Evolutionary conservation across 441 rosid species (phyloP).

Genomic region (Erodium trifolium): DNA sequence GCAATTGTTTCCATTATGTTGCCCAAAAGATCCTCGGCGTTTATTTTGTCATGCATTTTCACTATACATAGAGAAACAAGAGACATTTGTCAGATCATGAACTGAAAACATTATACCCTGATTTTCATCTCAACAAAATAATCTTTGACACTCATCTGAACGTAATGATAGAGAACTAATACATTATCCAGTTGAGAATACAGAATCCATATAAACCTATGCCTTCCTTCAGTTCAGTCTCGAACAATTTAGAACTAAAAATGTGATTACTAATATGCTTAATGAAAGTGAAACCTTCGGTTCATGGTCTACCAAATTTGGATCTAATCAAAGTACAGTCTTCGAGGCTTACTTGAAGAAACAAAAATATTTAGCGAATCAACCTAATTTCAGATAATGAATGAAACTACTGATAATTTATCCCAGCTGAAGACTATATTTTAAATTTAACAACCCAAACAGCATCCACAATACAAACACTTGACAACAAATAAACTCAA

Average conservation of each 20-base stretch:
- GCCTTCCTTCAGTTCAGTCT: too few species aligned
- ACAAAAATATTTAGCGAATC: too few species aligned
- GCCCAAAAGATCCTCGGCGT: conserved; percentile 41
- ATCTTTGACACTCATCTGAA: neutral
- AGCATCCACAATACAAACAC: neutral
- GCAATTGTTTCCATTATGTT: conserved; percentile 55
- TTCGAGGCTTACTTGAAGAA: neutral
- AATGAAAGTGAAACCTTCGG: neutral
- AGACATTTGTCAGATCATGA: neutral
- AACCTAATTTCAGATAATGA: neutral
- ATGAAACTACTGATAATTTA: neutral
- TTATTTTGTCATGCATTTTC: conserved; percentile 66
- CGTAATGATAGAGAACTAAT: neutral
- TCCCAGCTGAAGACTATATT: neutral
- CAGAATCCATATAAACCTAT: too few species aligned
- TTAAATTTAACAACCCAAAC: neutral
- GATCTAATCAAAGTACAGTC: neutral
- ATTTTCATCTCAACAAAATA: neutral
- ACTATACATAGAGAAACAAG: conserved; percentile 20
- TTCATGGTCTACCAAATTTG: neutral
- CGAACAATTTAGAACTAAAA: neutral
- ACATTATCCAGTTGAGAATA: neutral
- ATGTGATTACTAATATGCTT: neutral
- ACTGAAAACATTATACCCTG: neutral
- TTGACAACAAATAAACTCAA: neutral